Evolutionary conservation across 495 filamentous ascomycete genomes (phyloP).

Genomic region (Xylona heveae): DNA sequence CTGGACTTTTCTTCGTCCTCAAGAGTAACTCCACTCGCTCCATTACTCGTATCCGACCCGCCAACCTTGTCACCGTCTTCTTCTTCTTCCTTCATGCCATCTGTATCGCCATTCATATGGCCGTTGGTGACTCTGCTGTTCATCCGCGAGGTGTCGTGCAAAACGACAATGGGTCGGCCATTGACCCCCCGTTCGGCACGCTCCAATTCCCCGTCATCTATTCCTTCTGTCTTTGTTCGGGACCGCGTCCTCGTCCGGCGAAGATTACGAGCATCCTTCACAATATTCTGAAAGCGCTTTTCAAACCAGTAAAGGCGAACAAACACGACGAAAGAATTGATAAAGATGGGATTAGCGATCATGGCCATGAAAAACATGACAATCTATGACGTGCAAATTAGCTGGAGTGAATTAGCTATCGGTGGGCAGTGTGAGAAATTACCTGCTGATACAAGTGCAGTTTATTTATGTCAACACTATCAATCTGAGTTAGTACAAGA

Average conservation of each 20-base stretch:
- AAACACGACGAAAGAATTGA: constrained; percentile 73
- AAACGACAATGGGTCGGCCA: constrained; percentile 49
- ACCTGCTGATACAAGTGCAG: constrained; percentile 58
- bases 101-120: no score
- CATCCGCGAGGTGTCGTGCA: constrained; percentile 30
- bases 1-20: neutral
- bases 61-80: neutral
- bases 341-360: constrained; percentile 74
- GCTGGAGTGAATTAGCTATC: neutral
- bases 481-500: constrained; percentile 6
- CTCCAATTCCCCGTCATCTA: constrained; percentile 21
- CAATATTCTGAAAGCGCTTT: constrained; percentile 71
- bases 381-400: constrained; percentile 22
- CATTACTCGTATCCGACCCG: neutral
- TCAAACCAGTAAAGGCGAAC: constrained; percentile 95
- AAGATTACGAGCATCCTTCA: constrained; percentile 29
- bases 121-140: constrained; percentile 5
- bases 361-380: constrained; percentile 48
- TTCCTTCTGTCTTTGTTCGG: constrained; percentile 30
- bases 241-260: constrained; percentile 34
- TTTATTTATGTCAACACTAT: constrained; percentile 46
- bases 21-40: neutral
- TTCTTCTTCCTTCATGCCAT: neutral
- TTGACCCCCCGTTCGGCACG: constrained; percentile 46
- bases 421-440: neutral